phyloP scores from a whole-genome alignment of 176 grass and related monocot species.

The Chloris gayana region DNA sequence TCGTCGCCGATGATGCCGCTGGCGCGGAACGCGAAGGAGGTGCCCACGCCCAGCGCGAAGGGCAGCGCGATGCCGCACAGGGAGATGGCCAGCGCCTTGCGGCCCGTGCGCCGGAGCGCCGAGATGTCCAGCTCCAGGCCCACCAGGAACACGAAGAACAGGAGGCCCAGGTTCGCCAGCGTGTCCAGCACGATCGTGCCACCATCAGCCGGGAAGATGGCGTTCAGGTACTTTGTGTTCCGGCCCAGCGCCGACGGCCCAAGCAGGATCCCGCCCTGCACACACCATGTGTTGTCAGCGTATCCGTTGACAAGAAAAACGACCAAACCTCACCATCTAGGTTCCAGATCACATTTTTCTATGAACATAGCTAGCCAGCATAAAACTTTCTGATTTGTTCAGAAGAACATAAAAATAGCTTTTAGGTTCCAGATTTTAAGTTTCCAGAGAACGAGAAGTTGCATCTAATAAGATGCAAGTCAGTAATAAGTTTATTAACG shows the following conservation, averaged over 20 bases:
- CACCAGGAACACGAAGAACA: slow-evolving; percentile 87
- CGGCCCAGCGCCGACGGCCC: slow-evolving; percentile 75
- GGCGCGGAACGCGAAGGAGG: slow-evolving; percentile 51
- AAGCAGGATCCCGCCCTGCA: slow-evolving; percentile 75
- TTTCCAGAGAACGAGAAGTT: too few species aligned
- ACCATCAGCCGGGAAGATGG: slow-evolving; percentile 58
- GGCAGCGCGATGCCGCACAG: slow-evolving; percentile 58
- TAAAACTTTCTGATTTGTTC: too few species aligned
- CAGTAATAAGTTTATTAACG: too few species aligned
- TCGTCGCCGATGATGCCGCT: slow-evolving; percentile 38
- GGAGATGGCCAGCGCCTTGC: slow-evolving; percentile 53
- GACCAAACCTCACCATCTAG: too few species aligned
- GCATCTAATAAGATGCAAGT: too few species aligned
- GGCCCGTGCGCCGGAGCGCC: slow-evolving; percentile 62
- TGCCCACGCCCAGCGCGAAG: slow-evolving; percentile 63
- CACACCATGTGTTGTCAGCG: neutral
- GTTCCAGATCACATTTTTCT: too few species aligned
- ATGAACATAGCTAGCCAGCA: too few species aligned
- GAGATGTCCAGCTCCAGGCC: slow-evolving; percentile 74
- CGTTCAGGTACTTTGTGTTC: slow-evolving; percentile 62
- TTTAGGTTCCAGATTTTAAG: too few species aligned
- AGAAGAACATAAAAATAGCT: too few species aligned
- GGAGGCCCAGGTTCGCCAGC: slow-evolving; percentile 67
- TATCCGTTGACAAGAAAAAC: too few species aligned
- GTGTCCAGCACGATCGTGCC: slow-evolving; percentile 79